Percentiles rank a stretch among this genome's conserved stretches.
Evolutionary conservation across 495 filamentous ascomycete genomes (phyloP).

Genomic region (Apodospora peruviana): DNA sequence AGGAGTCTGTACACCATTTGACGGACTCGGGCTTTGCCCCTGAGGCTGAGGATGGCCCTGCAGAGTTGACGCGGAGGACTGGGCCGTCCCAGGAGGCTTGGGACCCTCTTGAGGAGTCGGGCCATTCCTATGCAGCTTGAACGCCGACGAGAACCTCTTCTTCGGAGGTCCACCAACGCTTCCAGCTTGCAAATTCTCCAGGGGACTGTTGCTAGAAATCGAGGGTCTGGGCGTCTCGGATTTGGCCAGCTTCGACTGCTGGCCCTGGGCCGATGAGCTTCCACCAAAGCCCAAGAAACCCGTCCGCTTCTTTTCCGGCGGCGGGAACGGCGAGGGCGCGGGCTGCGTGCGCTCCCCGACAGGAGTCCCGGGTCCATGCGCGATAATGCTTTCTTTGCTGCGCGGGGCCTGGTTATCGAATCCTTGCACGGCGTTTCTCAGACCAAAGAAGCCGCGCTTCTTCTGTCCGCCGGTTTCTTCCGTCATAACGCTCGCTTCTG

Average conservation of each 20-base stretch:
- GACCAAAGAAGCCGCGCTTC: constrained; percentile 14
- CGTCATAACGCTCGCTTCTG: constrained; percentile 25
- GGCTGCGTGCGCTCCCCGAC: constrained; percentile 9
- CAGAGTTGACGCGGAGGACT: constrained; percentile 2
- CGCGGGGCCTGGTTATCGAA: constrained; percentile 13
- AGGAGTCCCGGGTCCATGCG: constrained; percentile 19
- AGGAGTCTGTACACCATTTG: too few species aligned
- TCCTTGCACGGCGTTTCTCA: constrained; percentile 4
- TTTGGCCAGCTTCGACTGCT: constrained; percentile 1
- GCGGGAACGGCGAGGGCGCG: constrained; percentile 7
- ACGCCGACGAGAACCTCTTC: constrained; percentile 29
- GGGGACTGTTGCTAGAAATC: constrained; percentile 11
- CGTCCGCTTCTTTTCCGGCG: constrained; percentile 14
- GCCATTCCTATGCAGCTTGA: constrained; percentile 14
- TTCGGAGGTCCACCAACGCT: constrained; percentile 16
- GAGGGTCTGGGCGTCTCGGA: constrained; percentile 14
- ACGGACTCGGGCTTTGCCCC: too few species aligned
- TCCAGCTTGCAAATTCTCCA: constrained; percentile 5
- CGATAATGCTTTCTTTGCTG: constrained; percentile 28
- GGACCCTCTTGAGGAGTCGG: not conserved
- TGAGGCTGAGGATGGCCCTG: constrained; percentile 8
- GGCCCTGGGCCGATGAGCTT: not conserved
- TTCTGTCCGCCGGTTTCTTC: constrained; percentile 21
- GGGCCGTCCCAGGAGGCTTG: constrained; percentile 1
- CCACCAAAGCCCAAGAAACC: constrained; percentile 15